These are phyloP conservation scores for Physocladia obscura DNA, from an alignment of 192 early-diverging fungal species.

Conservation along the genomic window DNA sequence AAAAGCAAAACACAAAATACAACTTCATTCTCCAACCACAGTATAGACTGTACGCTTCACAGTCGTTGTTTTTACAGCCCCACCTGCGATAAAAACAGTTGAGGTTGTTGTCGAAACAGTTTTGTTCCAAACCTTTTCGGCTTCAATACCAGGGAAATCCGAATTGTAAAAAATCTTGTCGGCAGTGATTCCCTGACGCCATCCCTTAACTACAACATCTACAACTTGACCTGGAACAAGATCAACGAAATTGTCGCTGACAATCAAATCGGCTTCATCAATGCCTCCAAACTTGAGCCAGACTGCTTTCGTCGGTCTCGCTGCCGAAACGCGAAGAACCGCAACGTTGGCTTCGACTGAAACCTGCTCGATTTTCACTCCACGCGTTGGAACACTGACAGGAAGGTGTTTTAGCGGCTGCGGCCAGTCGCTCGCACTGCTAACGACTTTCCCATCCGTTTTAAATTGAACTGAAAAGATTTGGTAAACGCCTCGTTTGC, in stretches of 20 bases:
- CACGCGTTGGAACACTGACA: conserved; percentile 1
- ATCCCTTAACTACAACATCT: background rate
- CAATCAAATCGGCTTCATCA: background rate
- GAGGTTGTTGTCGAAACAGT: too few relatives aligned
- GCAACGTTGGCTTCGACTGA: background rate
- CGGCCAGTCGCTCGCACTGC: conserved; percentile 22
- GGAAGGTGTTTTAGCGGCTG: conserved; percentile 31
- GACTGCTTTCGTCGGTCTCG: conserved; percentile 10
- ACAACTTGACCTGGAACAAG: conserved; percentile 7
- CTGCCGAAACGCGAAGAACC: background rate
- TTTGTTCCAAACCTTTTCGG: too few relatives aligned
- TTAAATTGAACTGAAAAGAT: conserved; percentile 7
- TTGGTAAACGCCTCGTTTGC: background rate
- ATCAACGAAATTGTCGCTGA: conserved; percentile 24
- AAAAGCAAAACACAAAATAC: too few relatives aligned
- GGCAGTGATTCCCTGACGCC: background rate
- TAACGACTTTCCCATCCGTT: conserved; percentile 7
- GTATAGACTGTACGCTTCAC: too few relatives aligned
- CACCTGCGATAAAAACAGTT: too few relatives aligned
- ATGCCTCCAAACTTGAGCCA: background rate
- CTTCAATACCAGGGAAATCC: too few relatives aligned
- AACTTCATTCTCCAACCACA: too few relatives aligned
- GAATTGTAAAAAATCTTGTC: background rate
- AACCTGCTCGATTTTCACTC: conserved; percentile 1
- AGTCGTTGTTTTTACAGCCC: too few relatives aligned